Percentiles rank a stretch among this genome's conserved stretches.
These are phyloP conservation scores for Vigna hirtella DNA, from an alignment of 306 rosid species.

Conservation along the genomic window DNA sequence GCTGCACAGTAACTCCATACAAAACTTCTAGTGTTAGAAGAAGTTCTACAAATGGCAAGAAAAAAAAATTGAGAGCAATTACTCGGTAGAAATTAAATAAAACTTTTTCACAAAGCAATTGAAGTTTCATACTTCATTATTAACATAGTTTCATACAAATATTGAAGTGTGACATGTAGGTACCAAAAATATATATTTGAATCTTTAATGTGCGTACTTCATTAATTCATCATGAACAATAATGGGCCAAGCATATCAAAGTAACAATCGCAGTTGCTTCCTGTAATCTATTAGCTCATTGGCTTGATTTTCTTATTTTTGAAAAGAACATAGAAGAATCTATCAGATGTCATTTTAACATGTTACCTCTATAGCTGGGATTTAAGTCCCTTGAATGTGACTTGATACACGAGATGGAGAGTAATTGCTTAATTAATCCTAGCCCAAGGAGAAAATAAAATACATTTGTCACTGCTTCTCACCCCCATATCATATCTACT, in stretches of 20 bases:
- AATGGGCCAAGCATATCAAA: background rate
- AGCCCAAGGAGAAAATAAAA: background rate
- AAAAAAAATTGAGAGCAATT: constrained; percentile 3
- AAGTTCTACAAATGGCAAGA: constrained; percentile 2
- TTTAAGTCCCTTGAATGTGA: background rate
- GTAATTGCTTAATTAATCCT: constrained; percentile 8
- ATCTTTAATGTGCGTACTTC: background rate
- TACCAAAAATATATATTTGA: background rate
- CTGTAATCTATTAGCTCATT: background rate
- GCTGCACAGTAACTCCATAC: background rate
- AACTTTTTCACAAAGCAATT: background rate
- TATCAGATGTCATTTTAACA: constrained; percentile 16
- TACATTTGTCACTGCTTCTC: background rate
- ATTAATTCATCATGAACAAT: constrained; percentile 9
- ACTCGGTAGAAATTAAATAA: background rate
- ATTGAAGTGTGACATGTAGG: background rate
- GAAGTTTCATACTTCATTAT: too few relatives aligned
- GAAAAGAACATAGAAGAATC: constrained; percentile 12
- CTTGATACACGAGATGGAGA: background rate
- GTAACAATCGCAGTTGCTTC: background rate
- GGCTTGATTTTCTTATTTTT: constrained; percentile 11
- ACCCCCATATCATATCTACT: constrained; percentile 16
- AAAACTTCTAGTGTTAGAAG: background rate
- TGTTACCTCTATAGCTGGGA: constrained; percentile 2
- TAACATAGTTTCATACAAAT: too few relatives aligned